A percentile compares a stretch with the other conserved stretches of the same genome.
These are phyloP conservation scores for Kodamaea suecica DNA, from an alignment of 1,139 yeast species.

Conservation along the genomic window DNA sequence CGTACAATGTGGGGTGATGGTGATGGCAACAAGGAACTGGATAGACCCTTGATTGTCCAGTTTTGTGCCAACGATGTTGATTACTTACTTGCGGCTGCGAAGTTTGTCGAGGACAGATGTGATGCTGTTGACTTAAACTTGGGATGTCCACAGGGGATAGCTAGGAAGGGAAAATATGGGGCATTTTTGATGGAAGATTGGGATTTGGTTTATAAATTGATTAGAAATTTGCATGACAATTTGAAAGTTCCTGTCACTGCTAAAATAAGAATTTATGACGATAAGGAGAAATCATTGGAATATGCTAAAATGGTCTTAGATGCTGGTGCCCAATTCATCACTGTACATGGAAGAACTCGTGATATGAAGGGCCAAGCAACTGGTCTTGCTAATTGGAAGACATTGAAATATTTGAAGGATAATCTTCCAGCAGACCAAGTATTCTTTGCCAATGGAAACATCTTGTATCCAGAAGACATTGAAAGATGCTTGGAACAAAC, in stretches of 20 bases:
- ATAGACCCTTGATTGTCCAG: conserved; percentile 86
- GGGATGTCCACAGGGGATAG: conserved; percentile 99
- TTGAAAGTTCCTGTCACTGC: conserved; percentile 90
- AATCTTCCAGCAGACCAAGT: conserved; percentile 81
- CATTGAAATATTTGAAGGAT: conserved; percentile 70
- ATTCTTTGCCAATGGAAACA: conserved; percentile 90
- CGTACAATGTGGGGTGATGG: conserved; percentile 67
- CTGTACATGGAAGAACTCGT: conserved; percentile 93
- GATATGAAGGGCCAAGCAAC: conserved; percentile 97
- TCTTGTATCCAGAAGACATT: conserved; percentile 79
- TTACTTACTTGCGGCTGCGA: conserved; percentile 74
- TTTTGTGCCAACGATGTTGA: conserved; percentile 97
- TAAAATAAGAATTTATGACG: conserved; percentile 87
- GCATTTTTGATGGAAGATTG: conserved; percentile 97
- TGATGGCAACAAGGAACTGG: conserved; percentile 67
- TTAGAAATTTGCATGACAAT: conserved; percentile 68
- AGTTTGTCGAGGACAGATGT: conserved; percentile 73
- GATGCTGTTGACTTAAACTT: conserved; percentile 95
- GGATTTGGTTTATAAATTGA: conserved; percentile 73
- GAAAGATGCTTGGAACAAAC: conserved; percentile 61
- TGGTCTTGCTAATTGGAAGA: conserved; percentile 92
- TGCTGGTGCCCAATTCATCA: conserved; percentile 94
- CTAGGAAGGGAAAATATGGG: conserved; percentile 91
- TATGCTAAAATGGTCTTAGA: conserved; percentile 89
- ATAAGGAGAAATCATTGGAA: conserved; percentile 74